Percentiles rank a stretch among this genome's conserved stretches.
Evolutionary conservation across 2,329 filamentous ascomycete genomes (phyloP).

Genomic region (Arthrinium phaeospermum): DNA sequence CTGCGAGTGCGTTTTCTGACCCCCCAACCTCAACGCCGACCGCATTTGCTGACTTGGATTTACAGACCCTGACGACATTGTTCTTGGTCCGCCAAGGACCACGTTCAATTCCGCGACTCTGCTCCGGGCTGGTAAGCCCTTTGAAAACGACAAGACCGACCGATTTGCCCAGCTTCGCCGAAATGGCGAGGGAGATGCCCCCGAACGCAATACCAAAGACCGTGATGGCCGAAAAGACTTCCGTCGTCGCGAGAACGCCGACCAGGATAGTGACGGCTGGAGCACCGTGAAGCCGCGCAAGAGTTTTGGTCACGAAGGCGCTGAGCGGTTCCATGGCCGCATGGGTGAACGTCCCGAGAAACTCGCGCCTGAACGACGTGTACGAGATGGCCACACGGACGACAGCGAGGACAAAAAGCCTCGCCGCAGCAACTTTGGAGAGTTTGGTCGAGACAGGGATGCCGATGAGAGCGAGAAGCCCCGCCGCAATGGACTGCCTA

Average conservation of each 20-base stretch:
- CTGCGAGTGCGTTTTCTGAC: conserved; percentile 54
- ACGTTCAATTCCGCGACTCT: conserved; percentile 80
- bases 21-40: conserved; percentile 20
- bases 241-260: conserved; percentile 59
- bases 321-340: conserved; percentile 71
- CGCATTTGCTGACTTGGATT: conserved; percentile 31
- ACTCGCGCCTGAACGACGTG: conserved; percentile 43
- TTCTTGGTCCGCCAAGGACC: conserved; percentile 83
- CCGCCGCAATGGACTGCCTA: conserved; percentile 68
- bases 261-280: conserved; percentile 74
- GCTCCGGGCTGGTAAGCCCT: conserved; percentile 52
- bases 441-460: conserved; percentile 51
- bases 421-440: conserved; percentile 55
- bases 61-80: conserved; percentile 77
- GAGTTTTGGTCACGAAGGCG: conserved; percentile 74
- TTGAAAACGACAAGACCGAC: conserved; percentile 63
- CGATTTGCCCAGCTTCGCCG: conserved; percentile 65
- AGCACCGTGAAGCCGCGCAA: conserved; percentile 75
- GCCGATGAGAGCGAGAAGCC: conserved; percentile 59
- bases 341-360: conserved; percentile 60
- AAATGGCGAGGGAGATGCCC: conserved; percentile 52
- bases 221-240: conserved; percentile 55
- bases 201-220: conserved; percentile 41
- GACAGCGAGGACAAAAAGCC: conserved; percentile 59
- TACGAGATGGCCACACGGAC: conserved; percentile 48